Base-by-base conservation (phyloP, 192 early-diverging fungal species). In the Coemansia sp. region DNA sequence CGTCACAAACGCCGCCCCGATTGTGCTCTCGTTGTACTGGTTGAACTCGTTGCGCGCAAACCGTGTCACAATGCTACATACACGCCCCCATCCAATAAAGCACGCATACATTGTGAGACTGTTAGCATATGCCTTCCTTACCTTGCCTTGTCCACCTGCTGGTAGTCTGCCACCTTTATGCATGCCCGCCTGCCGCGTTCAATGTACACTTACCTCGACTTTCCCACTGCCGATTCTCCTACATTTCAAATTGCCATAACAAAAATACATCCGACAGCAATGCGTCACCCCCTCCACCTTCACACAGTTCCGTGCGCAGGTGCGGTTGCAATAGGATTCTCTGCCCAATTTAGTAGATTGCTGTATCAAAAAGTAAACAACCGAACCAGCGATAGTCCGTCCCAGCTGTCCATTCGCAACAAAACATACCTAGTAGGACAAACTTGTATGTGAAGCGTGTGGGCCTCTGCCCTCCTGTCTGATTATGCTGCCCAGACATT, bases 21-120 rank as follows among this genome's bases (percentile, higher is more conserved):
- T 98, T 30, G 97, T 99, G 52, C 96, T 94, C 74, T 99, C 96
- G 74, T 94, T 95, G 84, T 97, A 95, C 61, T 95, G 94, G 71
- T 92, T 85, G 75, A 94, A 99, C 78, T 96, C 90, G 77, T 94
- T 85, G 80, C 92, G 92, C 21, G 94, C 92, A 76, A 96, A 96
- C 29, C 95, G 89, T 36, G 94, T 86, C 14, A 97, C 95, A 61
- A 99, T 84, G 81, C 93, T 91, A 72, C 59, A 59, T 10, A 31
- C 19, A 17, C 20, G 6, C n/a, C 27, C 27, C 22, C 24, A 27
- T 22, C 6, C 53, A 27, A 31, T 58, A 25, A 27, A 25, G 10
- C 21, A 27, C 53, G 25, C 25, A 62, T n/a, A 31, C 22, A 19
- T n/a, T 52, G 6, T 4, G 19, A 52, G 19, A 7, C 27, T 17